Base-by-base conservation (phyloP, 805 yeast species). In the Metschnikowia cerradonensis region DNA sequence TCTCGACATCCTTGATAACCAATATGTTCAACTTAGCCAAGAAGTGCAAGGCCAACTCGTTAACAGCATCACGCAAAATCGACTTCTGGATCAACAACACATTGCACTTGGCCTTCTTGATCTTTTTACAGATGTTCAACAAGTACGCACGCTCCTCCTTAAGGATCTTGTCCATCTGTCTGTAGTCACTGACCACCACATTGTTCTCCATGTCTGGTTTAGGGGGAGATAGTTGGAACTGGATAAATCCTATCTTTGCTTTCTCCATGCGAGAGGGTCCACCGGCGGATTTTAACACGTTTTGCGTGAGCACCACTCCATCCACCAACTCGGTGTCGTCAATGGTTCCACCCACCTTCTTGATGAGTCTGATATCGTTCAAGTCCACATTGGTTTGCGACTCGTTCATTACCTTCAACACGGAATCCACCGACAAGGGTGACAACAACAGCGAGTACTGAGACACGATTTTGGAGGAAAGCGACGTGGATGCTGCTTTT, bases 161-260 rank as follows among this genome's bases (percentile, higher is more conserved):
- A 66, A 94, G 78, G 60, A 94, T 94, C 75, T 92, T 94, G 72
- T 94, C 99, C 99, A 94, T 94, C 72, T 94, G 99, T 71, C 99
- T 83, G 76, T 94, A 94, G 70, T 94, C 99, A 66, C 88, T 94
- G 49, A 94, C 98, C 51, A 94, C 96, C 45, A 94, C 92, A 66
- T 91, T 92, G 70, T 94, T 94, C 74, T 94, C 99, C 86, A 95
- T 86, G 66, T 90, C 97, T 19, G 97, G 97, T 67, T 90, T 90
- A 58, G 97, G 97, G 22, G 97, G 97, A 19, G 96, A 89, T 55
- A 90, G 80, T 77, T 88, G 99, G 76, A 88, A 94, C 76, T 90
- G 99, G 64, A 88, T 81, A 64, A 88, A 80, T 30, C 88, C 98
- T 66, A 90, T 90, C 58, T 79, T 80, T 14, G 99, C 98, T 76